Evolutionary conservation across 495 filamentous ascomycete genomes (phyloP).

Genomic region (Rhypophila decipiens): DNA sequence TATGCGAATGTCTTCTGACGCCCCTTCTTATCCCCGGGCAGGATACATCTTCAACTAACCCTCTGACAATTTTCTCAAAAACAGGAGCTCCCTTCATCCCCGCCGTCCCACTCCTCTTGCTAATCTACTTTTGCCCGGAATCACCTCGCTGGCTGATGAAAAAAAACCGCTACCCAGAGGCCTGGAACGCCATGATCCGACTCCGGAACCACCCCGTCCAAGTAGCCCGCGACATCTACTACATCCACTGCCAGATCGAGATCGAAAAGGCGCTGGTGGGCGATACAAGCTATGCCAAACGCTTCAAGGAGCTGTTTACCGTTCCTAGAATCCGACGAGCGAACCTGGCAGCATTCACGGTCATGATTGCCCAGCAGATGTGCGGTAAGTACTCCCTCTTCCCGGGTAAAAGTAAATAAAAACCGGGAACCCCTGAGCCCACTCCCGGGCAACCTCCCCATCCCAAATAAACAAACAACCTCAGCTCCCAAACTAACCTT

Average conservation of each 20-base stretch:
- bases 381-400: constrained; percentile 38
- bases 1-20: not conserved
- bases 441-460: no score
- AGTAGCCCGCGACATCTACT: constrained; percentile 71
- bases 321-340: constrained; percentile 57
- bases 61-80: not conserved
- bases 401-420: not conserved
- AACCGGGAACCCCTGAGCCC: no score
- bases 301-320: constrained; percentile 53
- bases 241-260: constrained; percentile 55
- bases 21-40: not conserved
- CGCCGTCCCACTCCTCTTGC: constrained; percentile 56
- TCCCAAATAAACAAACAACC: no score
- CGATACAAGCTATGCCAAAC: constrained; percentile 39
- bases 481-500: not conserved
- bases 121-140: constrained; percentile 70
- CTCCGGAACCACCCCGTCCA: constrained; percentile 63
- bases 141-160: constrained; percentile 59
- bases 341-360: constrained; percentile 53
- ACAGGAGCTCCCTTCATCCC: constrained; percentile 69
- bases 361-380: constrained; percentile 81
- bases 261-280: constrained; percentile 32
- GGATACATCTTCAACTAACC: not conserved
- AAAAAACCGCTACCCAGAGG: constrained; percentile 56
- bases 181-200: constrained; percentile 53